Conservation (phyloP, 2,329 filamentous ascomycete genomes). For the Neocatenulostroma microsporum region DNA sequence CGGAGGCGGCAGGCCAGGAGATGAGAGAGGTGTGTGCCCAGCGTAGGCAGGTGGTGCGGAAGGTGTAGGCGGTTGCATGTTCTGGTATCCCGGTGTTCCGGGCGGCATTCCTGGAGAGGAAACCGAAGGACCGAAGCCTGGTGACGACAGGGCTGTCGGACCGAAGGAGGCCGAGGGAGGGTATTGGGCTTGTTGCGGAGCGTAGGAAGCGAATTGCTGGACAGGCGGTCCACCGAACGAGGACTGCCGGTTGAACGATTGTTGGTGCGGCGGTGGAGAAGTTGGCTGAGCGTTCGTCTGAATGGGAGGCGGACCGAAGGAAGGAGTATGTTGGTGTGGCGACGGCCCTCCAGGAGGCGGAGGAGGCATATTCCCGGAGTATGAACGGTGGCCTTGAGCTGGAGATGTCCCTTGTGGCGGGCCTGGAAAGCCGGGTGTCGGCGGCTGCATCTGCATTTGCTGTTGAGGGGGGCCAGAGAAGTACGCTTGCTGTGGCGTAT, state of each 20-base stretch:
- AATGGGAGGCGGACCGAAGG: conserved; percentile 10
- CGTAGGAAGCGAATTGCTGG: conserved; percentile 34
- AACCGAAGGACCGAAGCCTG: too few species aligned
- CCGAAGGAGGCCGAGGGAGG: conserved; percentile 11
- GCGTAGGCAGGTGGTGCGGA: conserved; percentile 28
- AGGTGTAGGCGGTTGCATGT: conserved; percentile 26
- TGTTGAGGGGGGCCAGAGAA: conserved; percentile 35
- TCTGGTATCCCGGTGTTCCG: conserved; percentile 8
- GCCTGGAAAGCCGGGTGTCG: conserved; percentile 13
- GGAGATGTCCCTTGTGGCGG: conserved; percentile 13
- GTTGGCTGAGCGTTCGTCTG: conserved; percentile 8
- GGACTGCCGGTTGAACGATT: conserved; percentile 28
- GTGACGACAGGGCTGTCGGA: too few species aligned
- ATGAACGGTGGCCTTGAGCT: conserved; percentile 8
- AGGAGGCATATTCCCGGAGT: conserved; percentile 18
- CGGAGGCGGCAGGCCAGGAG: conserved; percentile 33
- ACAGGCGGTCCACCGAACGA: conserved; percentile 15
- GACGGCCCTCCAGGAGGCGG: conserved; percentile 12
- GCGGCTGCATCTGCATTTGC: too few species aligned
- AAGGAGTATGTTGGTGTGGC: conserved; percentile 12
- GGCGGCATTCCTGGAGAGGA: conserved; percentile 20
- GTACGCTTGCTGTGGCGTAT: conserved; percentile 28
- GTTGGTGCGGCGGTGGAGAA: conserved; percentile 20
- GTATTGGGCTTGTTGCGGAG: conserved; percentile 23
- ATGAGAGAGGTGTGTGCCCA: conserved; percentile 30